These are phyloP conservation scores for Trichosporon coremiiforme DNA, from an alignment of 1,284 basidiomycete genomes.

Conservation along the genomic window DNA sequence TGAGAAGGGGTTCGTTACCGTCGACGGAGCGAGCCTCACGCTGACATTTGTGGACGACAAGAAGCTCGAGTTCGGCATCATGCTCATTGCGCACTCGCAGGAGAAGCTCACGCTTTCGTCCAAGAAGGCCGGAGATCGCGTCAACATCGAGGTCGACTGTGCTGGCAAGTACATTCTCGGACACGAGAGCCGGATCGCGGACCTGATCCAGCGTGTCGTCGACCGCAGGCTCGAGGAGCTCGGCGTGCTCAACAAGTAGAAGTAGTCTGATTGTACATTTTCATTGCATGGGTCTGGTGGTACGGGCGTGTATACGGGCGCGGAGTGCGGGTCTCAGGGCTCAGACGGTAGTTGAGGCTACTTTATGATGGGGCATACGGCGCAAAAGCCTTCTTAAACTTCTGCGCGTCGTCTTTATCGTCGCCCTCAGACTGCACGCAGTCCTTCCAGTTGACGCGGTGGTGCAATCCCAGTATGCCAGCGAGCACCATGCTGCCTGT, in stretches of 20 bases:
- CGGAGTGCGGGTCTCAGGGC: too few species aligned
- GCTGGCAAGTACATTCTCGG: conserved; percentile 66
- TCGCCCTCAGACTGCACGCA: conserved; percentile 77
- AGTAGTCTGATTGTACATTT: conserved; percentile 4
- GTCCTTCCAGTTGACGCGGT: conserved; percentile 85
- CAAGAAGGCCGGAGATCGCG: conserved; percentile 75
- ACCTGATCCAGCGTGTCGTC: conserved; percentile 71
- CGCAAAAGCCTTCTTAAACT: conserved; percentile 78
- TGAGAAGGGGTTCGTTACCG: conserved; percentile 92
- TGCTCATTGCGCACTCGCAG: conserved; percentile 95
- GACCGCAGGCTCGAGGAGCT: conserved; percentile 51
- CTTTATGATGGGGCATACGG: conserved; percentile 60
- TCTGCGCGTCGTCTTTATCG: conserved; percentile 74
- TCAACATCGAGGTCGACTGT: conserved; percentile 80
- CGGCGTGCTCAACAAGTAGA: conserved; percentile 21
- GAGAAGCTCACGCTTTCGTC: conserved; percentile 77
- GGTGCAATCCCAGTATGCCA: conserved; percentile 68
- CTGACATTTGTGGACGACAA: conserved; percentile 78
- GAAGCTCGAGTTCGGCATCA: conserved; percentile 73
- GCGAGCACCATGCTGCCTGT: conserved; percentile 71
- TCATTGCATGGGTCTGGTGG: conserved; percentile 19
- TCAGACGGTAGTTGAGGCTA: too few species aligned
- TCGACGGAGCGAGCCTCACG: conserved; percentile 94
- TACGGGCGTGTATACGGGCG: neutral
- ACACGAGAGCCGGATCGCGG: conserved; percentile 63